Evolutionary conservation across 116 monocot genomes (phyloP).

Genomic region (Trichopus zeylanicus): DNA sequence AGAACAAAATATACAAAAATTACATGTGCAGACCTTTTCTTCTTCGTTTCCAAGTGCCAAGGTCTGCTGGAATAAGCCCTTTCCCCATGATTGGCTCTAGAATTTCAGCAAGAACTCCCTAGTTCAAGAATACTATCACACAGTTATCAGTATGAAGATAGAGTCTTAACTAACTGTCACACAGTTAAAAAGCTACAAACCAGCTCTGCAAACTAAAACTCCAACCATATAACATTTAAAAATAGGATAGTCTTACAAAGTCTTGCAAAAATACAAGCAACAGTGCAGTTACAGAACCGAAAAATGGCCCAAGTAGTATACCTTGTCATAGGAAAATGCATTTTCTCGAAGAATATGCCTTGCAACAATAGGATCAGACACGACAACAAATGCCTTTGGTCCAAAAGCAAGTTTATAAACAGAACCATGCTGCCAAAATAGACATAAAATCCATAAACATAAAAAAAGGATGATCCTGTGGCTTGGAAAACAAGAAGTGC

Average conservation of each 20-base stretch:
- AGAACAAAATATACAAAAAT: background rate
- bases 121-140: slow-evolving; percentile 8
- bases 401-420: slow-evolving; percentile 99
- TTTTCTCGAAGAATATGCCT: slow-evolving; percentile 94
- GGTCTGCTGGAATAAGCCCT: slow-evolving; percentile 98
- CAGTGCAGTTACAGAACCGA: too few species aligned
- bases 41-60: slow-evolving; percentile 92
- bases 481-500: too few species aligned
- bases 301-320: slow-evolving; percentile 14
- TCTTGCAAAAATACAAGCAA: too few species aligned
- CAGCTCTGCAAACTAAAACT: too few species aligned
- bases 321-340: slow-evolving; percentile 99
- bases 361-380: slow-evolving; percentile 95
- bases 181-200: background rate
- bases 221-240: too few species aligned
- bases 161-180: background rate
- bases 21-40: slow-evolving; percentile 69
- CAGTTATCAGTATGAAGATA: slow-evolving; percentile 4
- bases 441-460: background rate
- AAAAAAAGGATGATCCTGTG: too few species aligned
- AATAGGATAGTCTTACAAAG: too few species aligned
- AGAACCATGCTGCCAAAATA: slow-evolving; percentile 78
- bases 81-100: slow-evolving; percentile 99
- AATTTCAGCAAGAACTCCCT: slow-evolving; percentile 99
- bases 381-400: slow-evolving; percentile 96